Evolutionary conservation across 805 yeast genomes (phyloP).

Genomic region (Nakazawaea holstii): DNA sequence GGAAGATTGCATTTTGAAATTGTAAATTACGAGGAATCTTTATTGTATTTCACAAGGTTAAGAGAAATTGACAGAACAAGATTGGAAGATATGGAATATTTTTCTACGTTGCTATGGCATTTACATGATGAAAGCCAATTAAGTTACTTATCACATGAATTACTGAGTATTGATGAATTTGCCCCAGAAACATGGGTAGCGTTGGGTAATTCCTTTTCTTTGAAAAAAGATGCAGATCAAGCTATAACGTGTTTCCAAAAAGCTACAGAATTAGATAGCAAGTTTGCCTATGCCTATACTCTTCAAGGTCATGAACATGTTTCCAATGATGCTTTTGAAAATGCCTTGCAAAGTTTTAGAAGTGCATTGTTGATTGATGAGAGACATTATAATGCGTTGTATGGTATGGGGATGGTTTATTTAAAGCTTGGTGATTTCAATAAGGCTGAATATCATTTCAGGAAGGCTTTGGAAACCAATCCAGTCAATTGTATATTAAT

Average conservation of each 20-base stretch:
- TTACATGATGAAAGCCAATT: constrained; percentile 73
- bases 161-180: constrained; percentile 57
- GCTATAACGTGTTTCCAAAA: constrained; percentile 84
- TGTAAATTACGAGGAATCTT: constrained; percentile 77
- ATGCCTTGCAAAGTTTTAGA: constrained; percentile 80
- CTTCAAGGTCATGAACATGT: constrained; percentile 90
- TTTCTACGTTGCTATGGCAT: constrained; percentile 91
- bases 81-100: constrained; percentile 83
- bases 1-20: constrained; percentile 85
- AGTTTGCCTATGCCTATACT: constrained; percentile 84
- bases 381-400: constrained; percentile 88
- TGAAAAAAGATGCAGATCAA: constrained; percentile 79
- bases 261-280: constrained; percentile 62
- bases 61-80: constrained; percentile 73
- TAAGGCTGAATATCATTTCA: constrained; percentile 80
- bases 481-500: constrained; percentile 85
- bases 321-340: constrained; percentile 83
- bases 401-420: constrained; percentile 93
- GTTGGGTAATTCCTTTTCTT: constrained; percentile 82
- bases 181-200: constrained; percentile 89
- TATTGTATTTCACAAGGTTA: constrained; percentile 53
- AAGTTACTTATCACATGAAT: constrained; percentile 77
- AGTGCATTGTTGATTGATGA: constrained; percentile 71
- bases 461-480: constrained; percentile 82
- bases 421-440: constrained; percentile 79